Base-by-base conservation (phyloP, 352 stramenopile species). In the Globisporangium nodosum region DNA sequence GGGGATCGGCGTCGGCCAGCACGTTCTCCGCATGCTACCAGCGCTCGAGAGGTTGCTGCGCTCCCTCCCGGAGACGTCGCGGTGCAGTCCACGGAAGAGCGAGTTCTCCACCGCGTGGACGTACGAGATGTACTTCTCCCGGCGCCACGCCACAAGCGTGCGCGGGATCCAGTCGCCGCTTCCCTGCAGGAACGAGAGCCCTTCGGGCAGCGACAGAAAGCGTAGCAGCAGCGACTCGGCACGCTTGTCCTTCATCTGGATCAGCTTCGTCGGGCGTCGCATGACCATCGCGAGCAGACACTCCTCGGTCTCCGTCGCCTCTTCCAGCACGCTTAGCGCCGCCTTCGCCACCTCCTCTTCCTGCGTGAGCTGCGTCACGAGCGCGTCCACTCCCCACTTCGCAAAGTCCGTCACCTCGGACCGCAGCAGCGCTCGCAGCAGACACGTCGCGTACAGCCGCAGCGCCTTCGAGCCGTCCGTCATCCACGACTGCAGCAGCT, bases 401-500 rank as follows among this genome's bases (percentile, higher is more conserved):
- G 85, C 83, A 73, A 96, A 96, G 58, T 94, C 86, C 5, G 77
- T 71, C n/a, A 95, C 86, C 57, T 96, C 82, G 1, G 82, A 92
- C 11, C 86, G 86, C 31, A 96, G 56, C 31, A 96, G 63, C 11
- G 86, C 86, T 9, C 86, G 81, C 8, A 96, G 57, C 13, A 96
- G 69, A 58, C 86, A 96, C 3, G 86, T 96, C 24, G 86, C 82
- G 58, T 94, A 96, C 51, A 96, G 60, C 47, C 86, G 84, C 31
- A 96, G 59, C 4, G 86, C 70, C 61, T 96, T 93, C 0, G 86
- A 96, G 16, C 86, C 86, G 56, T 88, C 76, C 47, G 72, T 76
- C 86, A 96, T 96, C 86, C 86, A 96, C 54, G 85, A 91, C 56
- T 92, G 85, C 13, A 96, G 69, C 57, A 96, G 54, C 57, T 96